phyloP scores from a whole-genome alignment of 1,284 basidiomycete genomes.

The Cystobasidium pallidum region DNA sequence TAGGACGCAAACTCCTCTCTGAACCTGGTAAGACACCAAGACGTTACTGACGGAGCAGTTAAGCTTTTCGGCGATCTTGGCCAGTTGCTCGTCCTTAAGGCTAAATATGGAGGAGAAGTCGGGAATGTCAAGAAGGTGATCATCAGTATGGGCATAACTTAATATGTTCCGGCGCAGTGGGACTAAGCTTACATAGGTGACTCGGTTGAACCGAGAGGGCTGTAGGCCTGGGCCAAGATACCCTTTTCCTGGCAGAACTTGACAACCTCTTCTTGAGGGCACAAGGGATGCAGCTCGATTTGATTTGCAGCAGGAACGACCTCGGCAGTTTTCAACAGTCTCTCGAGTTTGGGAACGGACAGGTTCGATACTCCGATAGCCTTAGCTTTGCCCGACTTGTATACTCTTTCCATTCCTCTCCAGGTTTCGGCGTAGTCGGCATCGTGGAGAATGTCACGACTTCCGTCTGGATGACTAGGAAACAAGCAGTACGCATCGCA shows the following conservation, averaged over 20 bases:
- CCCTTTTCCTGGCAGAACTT: conserved; percentile 69
- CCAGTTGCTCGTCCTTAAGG: conserved; percentile 65
- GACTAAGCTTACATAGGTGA: conserved; percentile 63
- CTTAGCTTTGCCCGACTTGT: conserved; percentile 62
- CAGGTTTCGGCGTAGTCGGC: conserved; percentile 55
- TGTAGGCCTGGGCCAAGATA: conserved; percentile 79
- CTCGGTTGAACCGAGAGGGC: conserved; percentile 76
- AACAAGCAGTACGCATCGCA: neutral
- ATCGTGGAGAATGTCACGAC: conserved; percentile 62
- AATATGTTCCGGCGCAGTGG: too few species aligned
- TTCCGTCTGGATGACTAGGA: conserved; percentile 55
- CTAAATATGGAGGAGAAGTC: conserved; percentile 1
- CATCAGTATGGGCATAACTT: too few species aligned
- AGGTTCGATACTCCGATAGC: conserved; percentile 72
- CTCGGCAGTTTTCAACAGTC: conserved; percentile 59
- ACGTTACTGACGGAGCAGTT: conserved; percentile 66
- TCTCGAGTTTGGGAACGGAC: conserved; percentile 37
- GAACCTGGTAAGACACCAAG: conserved; percentile 64
- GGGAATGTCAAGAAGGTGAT: neutral
- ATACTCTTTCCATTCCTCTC: conserved; percentile 60
- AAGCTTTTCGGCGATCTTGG: conserved; percentile 62
- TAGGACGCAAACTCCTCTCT: conserved; percentile 68
- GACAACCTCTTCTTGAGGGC: conserved; percentile 69
- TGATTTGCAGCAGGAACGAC: conserved; percentile 79
- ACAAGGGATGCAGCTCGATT: conserved; percentile 78